Base-by-base conservation (phyloP, 371 early-diverging fungal genomes). In the Mucor lusitanicus region DNA sequence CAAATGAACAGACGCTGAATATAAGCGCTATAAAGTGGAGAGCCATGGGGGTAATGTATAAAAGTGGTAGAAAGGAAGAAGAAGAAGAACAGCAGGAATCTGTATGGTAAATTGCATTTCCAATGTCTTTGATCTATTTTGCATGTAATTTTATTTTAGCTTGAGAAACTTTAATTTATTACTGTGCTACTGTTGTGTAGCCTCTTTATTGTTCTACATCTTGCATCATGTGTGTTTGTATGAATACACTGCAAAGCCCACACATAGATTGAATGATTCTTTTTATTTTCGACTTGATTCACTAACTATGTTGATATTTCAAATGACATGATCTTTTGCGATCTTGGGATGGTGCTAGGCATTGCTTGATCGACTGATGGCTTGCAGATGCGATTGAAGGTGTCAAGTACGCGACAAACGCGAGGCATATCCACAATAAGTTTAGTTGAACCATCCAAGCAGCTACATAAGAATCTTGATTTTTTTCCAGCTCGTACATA, bases 11-110 rank as follows among this genome's bases (percentile, higher is more conserved):
- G 19, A 72, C 35, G 13, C 71, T 63, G 40, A 71, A 63, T 32
- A 75, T 48, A 13, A 76, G 62, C 44, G 73, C 73, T 32, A 74
- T 21, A 32, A 67, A 69, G 32, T 72, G 73, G 23, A 67, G 42
- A 27, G 58, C 57, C 66, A 72, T 69, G 17, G 59, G 7, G 28
- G 32, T 48, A 32, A 7, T 50, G 11, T 54, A 42, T 59, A n/a
- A 15, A 8, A 23, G 12, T 15, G 30, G 17, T 5, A 44, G n/a
- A 13, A 13, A n/a, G 5, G 17, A n/a, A n/a, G 6, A 54, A 54
- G 30, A 54, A 17, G 27, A 54, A 54, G 30, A 54, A 44, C 19
- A 50, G 27, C 53, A 50, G 19, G 27, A 35, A 35, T 35, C 9
- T 35, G 27, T 19, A 50, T 25, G 9, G 25, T 54, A 30, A 54